A percentile compares a stretch with the other conserved stretches of the same genome.
Conservation (phyloP, 2,329 filamentous ascomycete species). For the Tolypocladium inflatum region DNA sequence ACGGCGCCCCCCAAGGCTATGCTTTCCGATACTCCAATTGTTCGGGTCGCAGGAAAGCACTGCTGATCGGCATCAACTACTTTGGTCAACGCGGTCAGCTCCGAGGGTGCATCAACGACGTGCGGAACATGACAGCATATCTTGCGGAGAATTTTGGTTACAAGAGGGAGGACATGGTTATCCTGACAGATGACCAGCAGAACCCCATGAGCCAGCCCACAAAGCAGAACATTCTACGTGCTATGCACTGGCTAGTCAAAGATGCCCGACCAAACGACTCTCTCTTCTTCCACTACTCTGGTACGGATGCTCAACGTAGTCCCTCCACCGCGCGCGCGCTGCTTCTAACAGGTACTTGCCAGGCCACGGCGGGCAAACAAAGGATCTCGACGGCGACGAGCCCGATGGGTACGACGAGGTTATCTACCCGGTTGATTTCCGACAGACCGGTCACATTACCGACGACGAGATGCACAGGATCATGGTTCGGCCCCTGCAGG, state of each 20-base stretch:
- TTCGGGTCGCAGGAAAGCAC: slow-evolving; percentile 77
- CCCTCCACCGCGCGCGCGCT: background rate
- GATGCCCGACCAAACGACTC: slow-evolving; percentile 89
- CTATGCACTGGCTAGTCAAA: slow-evolving; percentile 97
- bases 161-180: slow-evolving; percentile 92
- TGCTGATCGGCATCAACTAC: slow-evolving; percentile 94
- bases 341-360: background rate
- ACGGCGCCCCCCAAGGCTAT: slow-evolving; percentile 72
- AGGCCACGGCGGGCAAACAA: slow-evolving; percentile 75
- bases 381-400: slow-evolving; percentile 71
- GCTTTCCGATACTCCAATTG: slow-evolving; percentile 87
- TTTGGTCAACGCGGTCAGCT: slow-evolving; percentile 87
- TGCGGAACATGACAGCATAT: slow-evolving; percentile 92
- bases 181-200: slow-evolving; percentile 92
- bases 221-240: slow-evolving; percentile 87
- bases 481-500: slow-evolving; percentile 49
- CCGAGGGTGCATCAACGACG: slow-evolving; percentile 92
- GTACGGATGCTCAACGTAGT: slow-evolving; percentile 35
- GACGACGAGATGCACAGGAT: slow-evolving; percentile 77
- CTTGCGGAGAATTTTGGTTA: slow-evolving; percentile 85
- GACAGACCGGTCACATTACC: slow-evolving; percentile 69
- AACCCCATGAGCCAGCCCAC: slow-evolving; percentile 96
- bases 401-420: slow-evolving; percentile 77
- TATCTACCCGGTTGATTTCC: slow-evolving; percentile 76
- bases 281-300: slow-evolving; percentile 95